A percentile compares a stretch with the other conserved stretches of the same genome.
phyloP scores from a whole-genome alignment of 129 eudicot genomes.

The Silybum marianum region DNA sequence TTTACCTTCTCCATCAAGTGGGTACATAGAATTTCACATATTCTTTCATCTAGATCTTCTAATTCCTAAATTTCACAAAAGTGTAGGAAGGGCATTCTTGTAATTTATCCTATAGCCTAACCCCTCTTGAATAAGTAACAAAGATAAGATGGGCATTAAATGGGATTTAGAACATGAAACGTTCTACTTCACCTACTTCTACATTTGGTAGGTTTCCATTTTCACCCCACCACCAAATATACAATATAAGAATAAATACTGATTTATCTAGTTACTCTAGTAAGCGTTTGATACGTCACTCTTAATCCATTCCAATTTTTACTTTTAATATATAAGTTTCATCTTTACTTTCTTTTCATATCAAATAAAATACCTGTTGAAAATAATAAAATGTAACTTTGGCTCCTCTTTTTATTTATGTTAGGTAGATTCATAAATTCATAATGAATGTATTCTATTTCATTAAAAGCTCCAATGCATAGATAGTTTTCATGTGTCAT shows the following conservation, averaged over 20 bases:
- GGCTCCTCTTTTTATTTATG: neutral
- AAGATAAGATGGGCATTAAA: constrained; percentile 12
- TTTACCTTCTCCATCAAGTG: neutral
- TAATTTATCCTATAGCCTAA: neutral
- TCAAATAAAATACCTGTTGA: neutral
- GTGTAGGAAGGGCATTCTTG: neutral
- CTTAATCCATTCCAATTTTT: no score
- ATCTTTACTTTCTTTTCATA: neutral
- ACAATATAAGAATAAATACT: no score
- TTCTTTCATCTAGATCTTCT: neutral
- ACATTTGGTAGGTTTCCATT: neutral
- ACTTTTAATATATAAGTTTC: neutral
- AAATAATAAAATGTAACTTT: neutral
- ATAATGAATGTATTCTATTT: constrained; percentile 2
- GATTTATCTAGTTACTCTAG: neutral
- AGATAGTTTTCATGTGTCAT: constrained; percentile 10
- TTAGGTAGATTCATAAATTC: neutral
- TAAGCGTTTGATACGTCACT: neutral
- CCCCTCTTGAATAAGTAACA: constrained; percentile 1
- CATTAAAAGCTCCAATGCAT: constrained; percentile 2
- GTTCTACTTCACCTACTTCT: constrained; percentile 6
- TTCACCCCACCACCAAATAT: neutral
- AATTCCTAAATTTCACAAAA: neutral
- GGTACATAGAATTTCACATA: neutral
- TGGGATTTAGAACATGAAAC: neutral